Base-by-base conservation (phyloP, 2,329 filamentous ascomycete species). In the Fusarium tuaranense region DNA sequence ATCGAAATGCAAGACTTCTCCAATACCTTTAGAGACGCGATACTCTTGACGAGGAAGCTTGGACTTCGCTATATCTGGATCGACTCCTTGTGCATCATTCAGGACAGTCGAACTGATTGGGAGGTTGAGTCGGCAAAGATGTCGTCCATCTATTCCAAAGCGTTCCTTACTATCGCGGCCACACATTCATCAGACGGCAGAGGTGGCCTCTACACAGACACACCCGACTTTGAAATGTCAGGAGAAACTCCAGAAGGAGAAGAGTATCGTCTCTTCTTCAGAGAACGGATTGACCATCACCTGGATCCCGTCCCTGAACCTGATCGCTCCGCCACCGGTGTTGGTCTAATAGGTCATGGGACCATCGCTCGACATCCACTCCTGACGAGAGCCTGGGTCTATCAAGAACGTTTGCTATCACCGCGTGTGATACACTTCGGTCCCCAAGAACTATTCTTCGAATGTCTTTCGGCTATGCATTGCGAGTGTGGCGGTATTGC, bases 341-440 rank as follows among this genome's bases (percentile, higher is more conserved):
- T 25, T 14, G 27, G 36, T 12, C 16, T 59, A 3, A 58, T 68
- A 16, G 66, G 66, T 7, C 53, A 68, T 9, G 61, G 60, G 13
- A 68, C 66, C 1, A 39, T 65, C 2, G 39, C 63, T 32, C 55
- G 41, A 10, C 57, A 70, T 66, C 76, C 74, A 7, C 63, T 78
- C 8, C 51, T 69, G 12, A 59, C 63, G 7, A 55, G 78, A 20
- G 77, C 69, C 1, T 80, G 78, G 78, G 69, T 71, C 1, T 71
- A 77, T 27, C 78, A 80, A 34, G 78, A 80, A 41, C 73, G 78
- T 4, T 53, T 77, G 2, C 65, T 80, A 5, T 72, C 78, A 0
- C 69, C 75, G 4, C 65, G 78, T 4, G 57, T 78, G 1, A 30
- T 80, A 8, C 76, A 79, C 59, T 80, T 78, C 20, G 69, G 62